Evolutionary conservation across 345 rosid genomes (phyloP).

Genomic region (Salix suchowensis): DNA sequence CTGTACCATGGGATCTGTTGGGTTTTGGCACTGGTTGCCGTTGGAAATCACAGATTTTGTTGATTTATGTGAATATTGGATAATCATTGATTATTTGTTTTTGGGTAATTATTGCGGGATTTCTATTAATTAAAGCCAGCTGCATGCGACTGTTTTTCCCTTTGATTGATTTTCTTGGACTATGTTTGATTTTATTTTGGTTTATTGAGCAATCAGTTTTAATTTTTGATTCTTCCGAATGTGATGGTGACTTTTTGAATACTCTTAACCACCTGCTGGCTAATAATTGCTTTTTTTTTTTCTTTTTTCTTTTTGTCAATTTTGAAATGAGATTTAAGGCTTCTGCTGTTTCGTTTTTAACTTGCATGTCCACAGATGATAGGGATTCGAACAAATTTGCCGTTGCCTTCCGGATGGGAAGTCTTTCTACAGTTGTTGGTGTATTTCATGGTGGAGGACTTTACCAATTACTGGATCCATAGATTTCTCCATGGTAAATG

Average conservation of each 20-base stretch:
- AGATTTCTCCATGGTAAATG: constrained; percentile 76
- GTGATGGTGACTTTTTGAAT: background rate
- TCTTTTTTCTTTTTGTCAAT: background rate
- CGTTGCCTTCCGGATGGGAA: constrained; percentile 76
- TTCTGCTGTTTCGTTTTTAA: background rate
- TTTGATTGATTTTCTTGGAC: background rate
- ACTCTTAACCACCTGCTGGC: background rate
- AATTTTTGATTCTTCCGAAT: background rate
- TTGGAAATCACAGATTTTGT: background rate
- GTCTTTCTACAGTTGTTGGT: constrained; percentile 58
- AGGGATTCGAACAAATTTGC: constrained; percentile 60
- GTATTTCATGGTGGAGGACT: constrained; percentile 80
- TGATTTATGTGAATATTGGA: background rate
- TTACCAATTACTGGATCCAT: constrained; percentile 84
- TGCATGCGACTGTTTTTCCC: background rate
- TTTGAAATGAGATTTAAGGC: background rate
- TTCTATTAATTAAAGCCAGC: background rate
- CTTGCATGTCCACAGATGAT: constrained; percentile 49
- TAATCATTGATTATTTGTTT: background rate
- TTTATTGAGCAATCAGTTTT: background rate
- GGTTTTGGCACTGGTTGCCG: background rate
- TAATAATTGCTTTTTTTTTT: background rate
- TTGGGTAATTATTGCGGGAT: background rate
- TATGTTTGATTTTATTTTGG: background rate
- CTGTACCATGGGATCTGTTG: background rate